A percentile compares a stretch with the other conserved stretches of the same genome.
Evolutionary conservation across 805 yeast species (phyloP).

Genomic region (Metschnikowia lochheadii): DNA sequence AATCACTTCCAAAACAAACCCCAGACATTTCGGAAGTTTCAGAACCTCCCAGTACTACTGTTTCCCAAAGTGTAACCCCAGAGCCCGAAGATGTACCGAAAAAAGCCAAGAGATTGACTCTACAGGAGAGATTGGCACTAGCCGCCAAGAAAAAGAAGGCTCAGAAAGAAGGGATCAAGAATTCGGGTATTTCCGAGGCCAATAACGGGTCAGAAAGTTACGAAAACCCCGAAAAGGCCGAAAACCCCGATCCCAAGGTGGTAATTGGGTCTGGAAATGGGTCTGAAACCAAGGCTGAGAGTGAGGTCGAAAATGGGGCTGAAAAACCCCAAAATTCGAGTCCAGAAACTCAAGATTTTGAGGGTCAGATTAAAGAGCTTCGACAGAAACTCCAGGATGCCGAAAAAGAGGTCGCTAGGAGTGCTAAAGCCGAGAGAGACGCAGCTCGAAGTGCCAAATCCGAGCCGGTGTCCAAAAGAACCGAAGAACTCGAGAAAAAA

Average conservation of each 20-base stretch:
- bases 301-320: neutral
- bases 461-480: neutral
- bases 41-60: too few species aligned
- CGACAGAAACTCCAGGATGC: neutral
- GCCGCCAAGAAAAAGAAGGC: slow-evolving; percentile 57
- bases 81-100: slow-evolving; percentile 6
- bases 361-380: neutral
- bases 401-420: neutral
- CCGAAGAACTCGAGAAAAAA: slow-evolving; percentile 22
- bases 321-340: neutral
- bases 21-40: too few species aligned
- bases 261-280: neutral
- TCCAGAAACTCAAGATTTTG: neutral
- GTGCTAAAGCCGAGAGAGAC: neutral
- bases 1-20: too few species aligned
- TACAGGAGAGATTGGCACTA: slow-evolving; percentile 80
- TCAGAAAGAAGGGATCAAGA: neutral
- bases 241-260: neutral
- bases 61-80: too few species aligned
- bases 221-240: neutral
- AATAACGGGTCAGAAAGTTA: neutral
- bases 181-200: neutral
- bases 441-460: neutral
- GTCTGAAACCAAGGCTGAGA: neutral
- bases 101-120: slow-evolving; percentile 58